A percentile compares a stretch with the other conserved stretches of the same genome.
These are phyloP conservation scores for Metarhizium anisopliae DNA, from an alignment of 2,329 filamentous ascomycete species.

Conservation along the genomic window DNA sequence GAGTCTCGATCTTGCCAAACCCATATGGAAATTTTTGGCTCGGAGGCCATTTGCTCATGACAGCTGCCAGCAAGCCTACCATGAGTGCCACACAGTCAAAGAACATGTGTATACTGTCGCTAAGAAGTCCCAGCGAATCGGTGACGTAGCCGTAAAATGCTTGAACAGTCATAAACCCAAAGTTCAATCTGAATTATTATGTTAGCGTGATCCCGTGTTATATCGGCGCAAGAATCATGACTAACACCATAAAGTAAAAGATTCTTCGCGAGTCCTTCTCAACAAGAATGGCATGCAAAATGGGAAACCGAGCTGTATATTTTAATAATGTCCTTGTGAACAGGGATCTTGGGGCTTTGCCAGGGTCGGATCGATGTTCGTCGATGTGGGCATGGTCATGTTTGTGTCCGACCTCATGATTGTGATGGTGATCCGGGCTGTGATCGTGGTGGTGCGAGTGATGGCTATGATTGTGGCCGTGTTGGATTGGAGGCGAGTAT, in stretches of 20 bases:
- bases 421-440: slow-evolving; percentile 13
- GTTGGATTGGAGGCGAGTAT: slow-evolving; percentile 13
- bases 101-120: slow-evolving; percentile 98
- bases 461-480: slow-evolving; percentile 16
- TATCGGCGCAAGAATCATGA: slow-evolving; percentile 1
- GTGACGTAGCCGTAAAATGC: slow-evolving; percentile 90
- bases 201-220: not conserved
- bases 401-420: slow-evolving; percentile 14
- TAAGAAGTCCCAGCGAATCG: slow-evolving; percentile 87
- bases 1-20: slow-evolving; percentile 91
- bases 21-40: slow-evolving; percentile 87
- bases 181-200: slow-evolving; percentile 60
- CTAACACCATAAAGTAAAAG: slow-evolving; percentile 91
- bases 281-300: slow-evolving; percentile 75
- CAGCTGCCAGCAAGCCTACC: slow-evolving; percentile 82
- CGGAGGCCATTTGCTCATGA: slow-evolving; percentile 94
- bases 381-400: slow-evolving; percentile 17
- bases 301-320: slow-evolving; percentile 60
- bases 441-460: slow-evolving; percentile 18
- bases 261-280: slow-evolving; percentile 92
- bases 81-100: slow-evolving; percentile 92
- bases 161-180: slow-evolving; percentile 90
- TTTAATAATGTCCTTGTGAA: slow-evolving; percentile 68
- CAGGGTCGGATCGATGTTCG: slow-evolving; percentile 22
- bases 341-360: slow-evolving; percentile 47